Evolutionary conservation across 805 yeast species (phyloP).

Genomic region (Suhomyces sp.): DNA sequence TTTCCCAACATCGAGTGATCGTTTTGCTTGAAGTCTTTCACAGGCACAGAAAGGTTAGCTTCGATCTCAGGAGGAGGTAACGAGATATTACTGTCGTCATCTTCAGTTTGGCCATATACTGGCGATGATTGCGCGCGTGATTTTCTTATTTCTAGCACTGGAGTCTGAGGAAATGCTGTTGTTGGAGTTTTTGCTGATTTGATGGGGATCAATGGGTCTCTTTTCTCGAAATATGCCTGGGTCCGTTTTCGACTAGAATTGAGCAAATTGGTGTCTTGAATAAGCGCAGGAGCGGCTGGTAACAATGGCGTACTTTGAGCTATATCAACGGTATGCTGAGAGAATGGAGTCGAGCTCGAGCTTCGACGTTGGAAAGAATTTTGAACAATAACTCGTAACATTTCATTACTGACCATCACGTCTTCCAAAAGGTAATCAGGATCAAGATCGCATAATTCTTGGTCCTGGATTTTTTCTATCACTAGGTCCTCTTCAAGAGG

Average conservation of each 20-base stretch:
- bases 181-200: conserved; percentile 11
- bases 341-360: conserved; percentile 2
- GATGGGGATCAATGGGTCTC: conserved; percentile 22
- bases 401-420: conserved; percentile 49
- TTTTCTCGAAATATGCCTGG: conserved; percentile 23
- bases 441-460: conserved; percentile 69
- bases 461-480: conserved; percentile 66
- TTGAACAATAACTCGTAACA: conserved; percentile 34
- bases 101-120: conserved; percentile 6
- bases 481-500: conserved; percentile 58
- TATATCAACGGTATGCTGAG: conserved; percentile 5
- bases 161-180: conserved; percentile 4
- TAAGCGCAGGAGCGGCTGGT: conserved; percentile 23
- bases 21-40: conserved; percentile 17
- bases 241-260: conserved; percentile 20
- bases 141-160: conserved; percentile 3
- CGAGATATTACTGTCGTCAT: conserved; percentile 23
- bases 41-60: conserved; percentile 27
- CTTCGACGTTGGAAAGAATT: conserved; percentile 17
- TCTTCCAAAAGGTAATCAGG: conserved; percentile 70
- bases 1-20: not conserved
- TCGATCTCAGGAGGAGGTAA: conserved; percentile 37
- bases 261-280: conserved; percentile 9
- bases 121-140: conserved; percentile 5
- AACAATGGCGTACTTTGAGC: conserved; percentile 11